Base-by-base conservation (phyloP, 1,139 yeast species). In the Nakaseomyces uthaithaninus region DNA sequence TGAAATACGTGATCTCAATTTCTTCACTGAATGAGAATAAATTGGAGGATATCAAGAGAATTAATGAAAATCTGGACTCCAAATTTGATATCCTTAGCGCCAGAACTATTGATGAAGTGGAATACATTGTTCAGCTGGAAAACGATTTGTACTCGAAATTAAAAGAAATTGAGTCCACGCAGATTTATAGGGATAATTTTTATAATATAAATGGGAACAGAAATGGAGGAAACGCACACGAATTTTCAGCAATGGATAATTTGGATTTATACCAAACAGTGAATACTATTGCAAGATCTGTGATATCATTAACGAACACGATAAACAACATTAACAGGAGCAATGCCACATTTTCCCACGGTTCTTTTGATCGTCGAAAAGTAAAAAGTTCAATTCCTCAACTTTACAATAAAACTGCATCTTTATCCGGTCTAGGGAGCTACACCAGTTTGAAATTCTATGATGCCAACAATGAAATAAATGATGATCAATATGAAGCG, bases 1-100 rank as follows among this genome's bases (percentile, higher is more conserved):
- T 66, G 41, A 59, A 59, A 39, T 62, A 64, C 36, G 69, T 66
- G 6, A 66, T 65, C 3, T 65, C 69, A 1, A 59, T 65, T 12
- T 58, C 66, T n/a, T 59, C 65, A 12, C 44, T 60, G 25, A 61
- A 60, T 27, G 33, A 28, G 10, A 45, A 42, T 15, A 44, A 43
- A 22, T 43, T 45, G 3, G 42, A 42, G 4, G 40, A 46, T 23
- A 47, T 45, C 12, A 35, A 40, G 4, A 46, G 44, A 34, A 55
- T 50, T 6, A 39, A 56, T 8, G 49, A 51, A 18, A 55, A 55
- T 16, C 59, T 67, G 14, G 54, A 54, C 3, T 69, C 69, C 4
- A 71, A 80, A 48, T 71, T 80, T 41, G 96, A 86, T 61, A 67
- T 83, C 11, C 64, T 86, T 43, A 80, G 93, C 57, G 91, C 93